Evolutionary conservation across 2,329 filamentous ascomycete species (phyloP), one percentile per base, ranked within the genome.

Genomic region (Epichloe bromicola): DNA sequence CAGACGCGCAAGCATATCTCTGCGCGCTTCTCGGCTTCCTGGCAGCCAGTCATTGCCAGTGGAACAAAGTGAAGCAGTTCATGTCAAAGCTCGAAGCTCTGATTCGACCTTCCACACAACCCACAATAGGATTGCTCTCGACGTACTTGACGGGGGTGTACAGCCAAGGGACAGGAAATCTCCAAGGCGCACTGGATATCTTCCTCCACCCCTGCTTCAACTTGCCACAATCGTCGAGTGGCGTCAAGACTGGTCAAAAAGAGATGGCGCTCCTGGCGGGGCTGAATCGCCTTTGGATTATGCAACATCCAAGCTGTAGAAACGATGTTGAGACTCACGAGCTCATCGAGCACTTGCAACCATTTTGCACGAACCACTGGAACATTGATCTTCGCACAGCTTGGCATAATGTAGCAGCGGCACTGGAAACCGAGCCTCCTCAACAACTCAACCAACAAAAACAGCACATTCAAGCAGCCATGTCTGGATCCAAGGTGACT

Each of bases 381-480:
- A 90, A 87, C 65, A 75, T 79, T 58, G 85, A 90, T 59, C 82
- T 96, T 51, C 78, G 80, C 55, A 84, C 86, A 34, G 87, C 87
- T 1, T 91, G 85, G 70, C 80, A 85, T 60, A 76, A 95, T 11
- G 76, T 91, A 51, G 76, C 82, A 57, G 85, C 88, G 5, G 80
- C 83, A 2, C 75, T 85, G 5, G 70, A 75, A 46, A 80, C 79
- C 1, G 73, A 76, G 61, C 84, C 71, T 63, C 79, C 69, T 58
- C 78, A 74, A 47, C 79, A 84, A 26, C 84, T 93, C 54, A 82
- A 87, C 53, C 79, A 85, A 55, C 83, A 86, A 51, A 96, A 95
- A 67, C 78, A 83, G 40, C 81, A 85, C 60, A 83, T 96, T 50
- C 82, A 87, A 54, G 74, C 76, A 39, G 85, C 88, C 2, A 75